These are phyloP conservation scores for Soucietia sequanensis DNA, from an alignment of 805 yeast genomes.

Conservation along the genomic window DNA sequence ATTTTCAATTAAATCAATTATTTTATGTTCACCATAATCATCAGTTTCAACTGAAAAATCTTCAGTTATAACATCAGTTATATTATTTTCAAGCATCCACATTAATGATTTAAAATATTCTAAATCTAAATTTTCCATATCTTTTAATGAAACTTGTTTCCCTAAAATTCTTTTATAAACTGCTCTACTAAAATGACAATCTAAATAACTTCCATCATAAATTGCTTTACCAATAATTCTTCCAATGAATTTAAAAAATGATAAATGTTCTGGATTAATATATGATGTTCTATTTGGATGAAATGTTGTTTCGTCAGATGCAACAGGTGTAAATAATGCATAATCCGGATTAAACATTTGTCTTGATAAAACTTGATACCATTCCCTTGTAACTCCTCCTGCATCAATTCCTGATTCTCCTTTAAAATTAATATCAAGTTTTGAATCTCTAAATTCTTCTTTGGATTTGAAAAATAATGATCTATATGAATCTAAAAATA, in stretches of 20 bases:
- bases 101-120: constrained; percentile 88
- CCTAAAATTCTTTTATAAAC: constrained; percentile 87
- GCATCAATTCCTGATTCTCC: constrained; percentile 98
- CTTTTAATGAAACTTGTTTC: constrained; percentile 78
- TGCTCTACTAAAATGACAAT: constrained; percentile 93
- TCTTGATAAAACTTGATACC: constrained; percentile 92
- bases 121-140: constrained; percentile 89
- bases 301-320: constrained; percentile 89
- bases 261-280: constrained; percentile 88
- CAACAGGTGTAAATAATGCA: constrained; percentile 87
- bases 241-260: constrained; percentile 93
- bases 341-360: constrained; percentile 97
- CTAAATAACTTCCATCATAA: constrained; percentile 78
- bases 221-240: constrained; percentile 93
- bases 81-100: constrained; percentile 97
- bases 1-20: constrained; percentile 75
- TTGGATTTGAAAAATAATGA: constrained; percentile 74
- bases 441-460: constrained; percentile 69
- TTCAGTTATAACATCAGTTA: constrained; percentile 92
- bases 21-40: constrained; percentile 87
- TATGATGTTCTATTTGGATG: constrained; percentile 93
- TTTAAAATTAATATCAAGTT: constrained; percentile 76
- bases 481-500: constrained; percentile 86
- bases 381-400: constrained; percentile 96
- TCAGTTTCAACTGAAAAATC: constrained; percentile 92